phyloP scores from a whole-genome alignment of 1,284 basidiomycete species.

The Austroboletus niveus region DNA sequence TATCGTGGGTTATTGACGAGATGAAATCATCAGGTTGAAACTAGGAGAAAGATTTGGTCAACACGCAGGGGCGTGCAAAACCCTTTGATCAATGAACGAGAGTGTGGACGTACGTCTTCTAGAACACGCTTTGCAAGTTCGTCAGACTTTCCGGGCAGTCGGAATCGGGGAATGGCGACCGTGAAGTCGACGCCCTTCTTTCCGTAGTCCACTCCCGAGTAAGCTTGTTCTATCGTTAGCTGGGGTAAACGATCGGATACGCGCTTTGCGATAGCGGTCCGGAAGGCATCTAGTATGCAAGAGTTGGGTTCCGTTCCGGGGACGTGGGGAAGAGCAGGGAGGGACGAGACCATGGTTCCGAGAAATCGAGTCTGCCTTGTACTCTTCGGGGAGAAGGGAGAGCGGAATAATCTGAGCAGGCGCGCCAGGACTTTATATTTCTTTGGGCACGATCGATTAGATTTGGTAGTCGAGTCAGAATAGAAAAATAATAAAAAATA shows the following conservation, averaged over 20 bases:
- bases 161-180: slow-evolving; percentile 88
- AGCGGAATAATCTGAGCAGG: slow-evolving; percentile 5
- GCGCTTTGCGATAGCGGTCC: slow-evolving; percentile 78
- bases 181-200: slow-evolving; percentile 94
- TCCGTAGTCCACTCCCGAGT: slow-evolving; percentile 83
- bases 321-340: slow-evolving; percentile 36
- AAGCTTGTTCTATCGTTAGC: slow-evolving; percentile 74
- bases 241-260: slow-evolving; percentile 69
- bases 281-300: slow-evolving; percentile 81
- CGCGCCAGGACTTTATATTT: slow-evolving; percentile 6
- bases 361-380: slow-evolving; percentile 3
- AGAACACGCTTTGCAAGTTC: slow-evolving; percentile 77
- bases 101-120: slow-evolving; percentile 54
- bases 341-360: slow-evolving; percentile 22
- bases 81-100: background rate
- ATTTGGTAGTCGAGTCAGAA: background rate
- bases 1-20: slow-evolving; percentile 64
- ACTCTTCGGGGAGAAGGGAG: background rate
- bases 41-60: slow-evolving; percentile 34
- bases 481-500: background rate
- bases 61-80: background rate
- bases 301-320: slow-evolving; percentile 70
- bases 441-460: background rate
- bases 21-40: slow-evolving; percentile 71
- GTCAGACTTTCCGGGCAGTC: slow-evolving; percentile 81